phyloP scores from a whole-genome alignment of 2,329 filamentous ascomycete genomes.

The Alternaria burnsii region DNA sequence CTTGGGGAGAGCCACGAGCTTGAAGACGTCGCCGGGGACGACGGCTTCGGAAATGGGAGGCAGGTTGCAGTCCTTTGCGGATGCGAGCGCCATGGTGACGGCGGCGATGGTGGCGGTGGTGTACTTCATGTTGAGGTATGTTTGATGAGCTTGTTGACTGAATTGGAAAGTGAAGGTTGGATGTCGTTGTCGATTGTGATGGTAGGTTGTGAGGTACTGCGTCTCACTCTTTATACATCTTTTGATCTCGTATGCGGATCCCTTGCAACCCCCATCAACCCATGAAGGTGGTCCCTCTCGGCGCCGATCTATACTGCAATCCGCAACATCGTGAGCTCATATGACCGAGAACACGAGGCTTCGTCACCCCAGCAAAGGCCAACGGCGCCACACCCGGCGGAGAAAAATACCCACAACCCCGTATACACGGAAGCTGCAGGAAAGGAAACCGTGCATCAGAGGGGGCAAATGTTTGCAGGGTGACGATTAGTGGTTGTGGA shows the following conservation, averaged over 20 bases:
- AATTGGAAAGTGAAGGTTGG: not conserved
- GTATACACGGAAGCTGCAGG: not conserved
- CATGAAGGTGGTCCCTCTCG: not conserved
- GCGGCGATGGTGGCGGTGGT: not conserved
- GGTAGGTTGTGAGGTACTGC: not conserved
- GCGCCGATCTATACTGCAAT: not conserved
- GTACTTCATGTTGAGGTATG: not conserved
- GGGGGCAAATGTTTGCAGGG: not conserved
- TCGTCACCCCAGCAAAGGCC: not conserved
- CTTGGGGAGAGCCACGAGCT: conserved; percentile 6
- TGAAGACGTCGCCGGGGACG: conserved; percentile 1
- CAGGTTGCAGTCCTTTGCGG: conserved; percentile 1
- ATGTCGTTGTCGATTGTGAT: not conserved
- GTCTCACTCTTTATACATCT: not conserved
- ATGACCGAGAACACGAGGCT: not conserved
- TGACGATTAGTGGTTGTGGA: not conserved
- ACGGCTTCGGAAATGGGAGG: not conserved
- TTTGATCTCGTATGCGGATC: not conserved
- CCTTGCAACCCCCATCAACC: not conserved
- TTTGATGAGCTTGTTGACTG: not conserved
- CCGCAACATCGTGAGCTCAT: not conserved
- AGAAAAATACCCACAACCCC: not conserved
- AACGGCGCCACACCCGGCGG: not conserved
- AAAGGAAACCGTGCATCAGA: not conserved
- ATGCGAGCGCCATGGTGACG: conserved; percentile 2